A percentile compares a stretch with the other conserved stretches of the same genome.
phyloP scores from a whole-genome alignment of 2,329 filamentous ascomycete genomes.

The Phoma sp. region DNA sequence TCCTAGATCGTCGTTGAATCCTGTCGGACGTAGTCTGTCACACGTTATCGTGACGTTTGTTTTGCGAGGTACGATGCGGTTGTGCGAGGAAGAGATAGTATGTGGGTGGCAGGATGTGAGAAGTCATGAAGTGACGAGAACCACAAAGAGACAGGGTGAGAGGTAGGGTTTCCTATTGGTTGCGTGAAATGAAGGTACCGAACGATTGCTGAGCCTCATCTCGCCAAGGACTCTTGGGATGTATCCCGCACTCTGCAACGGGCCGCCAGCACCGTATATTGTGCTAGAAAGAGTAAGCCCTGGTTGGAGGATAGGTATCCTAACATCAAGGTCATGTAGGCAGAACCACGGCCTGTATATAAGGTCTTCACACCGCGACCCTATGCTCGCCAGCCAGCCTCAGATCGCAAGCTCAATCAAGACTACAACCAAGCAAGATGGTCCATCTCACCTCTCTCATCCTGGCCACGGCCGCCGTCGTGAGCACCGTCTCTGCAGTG shows the following conservation, averaged over 20 bases:
- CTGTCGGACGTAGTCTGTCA: too few species aligned
- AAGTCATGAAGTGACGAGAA: not conserved
- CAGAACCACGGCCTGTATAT: not conserved
- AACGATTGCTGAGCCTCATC: constrained; percentile 5
- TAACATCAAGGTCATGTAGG: constrained; percentile 1
- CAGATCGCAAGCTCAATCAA: not conserved
- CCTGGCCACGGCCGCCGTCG: constrained; percentile 30
- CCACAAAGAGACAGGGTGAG: not conserved
- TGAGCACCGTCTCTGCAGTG: constrained; percentile 25
- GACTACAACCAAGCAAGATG: constrained; percentile 22
- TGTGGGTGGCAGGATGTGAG: too few species aligned
- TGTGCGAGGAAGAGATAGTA: too few species aligned
- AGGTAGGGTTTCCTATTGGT: not conserved
- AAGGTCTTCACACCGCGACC: not conserved
- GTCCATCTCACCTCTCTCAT: constrained; percentile 34
- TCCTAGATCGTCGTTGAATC: not conserved
- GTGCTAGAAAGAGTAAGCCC: constrained; percentile 7
- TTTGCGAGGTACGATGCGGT: too few species aligned
- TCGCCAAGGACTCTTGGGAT: constrained; percentile 2
- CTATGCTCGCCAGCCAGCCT: not conserved
- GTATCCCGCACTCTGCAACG: constrained; percentile 10
- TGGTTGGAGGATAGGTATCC: not conserved
- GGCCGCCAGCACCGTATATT: constrained; percentile 14
- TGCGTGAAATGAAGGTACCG: not conserved
- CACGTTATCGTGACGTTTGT: too few species aligned